Conservation (phyloP, 1,284 basidiomycete species). For the Cystobasidiaceae sp. region DNA sequence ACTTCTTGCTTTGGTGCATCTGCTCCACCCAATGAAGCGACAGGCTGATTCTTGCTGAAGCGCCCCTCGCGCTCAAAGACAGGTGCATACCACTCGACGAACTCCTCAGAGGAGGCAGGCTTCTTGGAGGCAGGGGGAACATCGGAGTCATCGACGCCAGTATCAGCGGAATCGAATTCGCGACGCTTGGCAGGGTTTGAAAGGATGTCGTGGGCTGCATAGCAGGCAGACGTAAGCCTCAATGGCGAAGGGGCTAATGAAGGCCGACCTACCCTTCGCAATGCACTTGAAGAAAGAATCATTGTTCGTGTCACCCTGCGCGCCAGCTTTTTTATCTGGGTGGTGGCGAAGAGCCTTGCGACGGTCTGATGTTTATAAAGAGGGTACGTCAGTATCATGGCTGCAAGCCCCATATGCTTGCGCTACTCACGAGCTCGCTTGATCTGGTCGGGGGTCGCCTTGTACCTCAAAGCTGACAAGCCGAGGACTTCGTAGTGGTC, state of each 20-base stretch:
- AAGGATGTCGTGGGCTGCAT: constrained; percentile 74
- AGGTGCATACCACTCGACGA: constrained; percentile 62
- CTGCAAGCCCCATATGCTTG: neutral
- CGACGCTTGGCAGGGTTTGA: constrained; percentile 79
- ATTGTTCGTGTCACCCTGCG: constrained; percentile 72
- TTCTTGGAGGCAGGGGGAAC: constrained; percentile 57
- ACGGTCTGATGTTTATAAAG: constrained; percentile 61
- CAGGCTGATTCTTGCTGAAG: constrained; percentile 84
- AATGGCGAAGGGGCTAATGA: neutral
- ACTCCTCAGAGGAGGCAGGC: constrained; percentile 59
- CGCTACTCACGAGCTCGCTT: constrained; percentile 80
- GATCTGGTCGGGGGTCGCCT: constrained; percentile 85
- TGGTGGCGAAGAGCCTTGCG: constrained; percentile 99
- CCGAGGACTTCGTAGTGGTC: constrained; percentile 97
- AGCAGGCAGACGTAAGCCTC: neutral
- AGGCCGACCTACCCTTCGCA: constrained; percentile 60
- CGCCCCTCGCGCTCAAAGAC: constrained; percentile 86
- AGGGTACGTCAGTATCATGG: constrained; percentile 11
- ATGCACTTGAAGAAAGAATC: constrained; percentile 99
- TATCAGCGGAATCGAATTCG: constrained; percentile 96
- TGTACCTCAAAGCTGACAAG: constrained; percentile 81
- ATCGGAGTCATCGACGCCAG: constrained; percentile 67
- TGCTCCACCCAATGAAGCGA: constrained; percentile 69
- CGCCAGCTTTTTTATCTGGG: constrained; percentile 92
- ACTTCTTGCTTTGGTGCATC: constrained; percentile 75